Evolutionary conservation across 108 stramenopile genomes (phyloP).

Genomic region (Schizochytrium sp.): DNA sequence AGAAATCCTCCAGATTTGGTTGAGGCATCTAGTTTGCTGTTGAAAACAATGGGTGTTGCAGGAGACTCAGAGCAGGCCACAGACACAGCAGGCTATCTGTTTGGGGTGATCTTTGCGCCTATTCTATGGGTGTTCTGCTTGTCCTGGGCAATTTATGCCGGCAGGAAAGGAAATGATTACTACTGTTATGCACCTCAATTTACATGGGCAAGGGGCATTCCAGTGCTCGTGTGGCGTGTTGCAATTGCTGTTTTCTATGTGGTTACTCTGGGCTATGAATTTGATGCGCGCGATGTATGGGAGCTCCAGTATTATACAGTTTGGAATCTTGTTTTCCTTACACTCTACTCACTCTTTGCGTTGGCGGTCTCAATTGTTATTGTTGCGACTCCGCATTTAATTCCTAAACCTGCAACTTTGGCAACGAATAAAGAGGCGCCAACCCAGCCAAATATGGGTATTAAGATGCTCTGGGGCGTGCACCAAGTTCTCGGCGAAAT

Average conservation of each 20-base stretch:
- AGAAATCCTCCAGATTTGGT: too few relatives aligned
- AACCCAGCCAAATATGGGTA: neutral
- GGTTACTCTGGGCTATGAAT: constrained; percentile 29
- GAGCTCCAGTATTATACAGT: constrained; percentile 40
- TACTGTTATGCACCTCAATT: neutral
- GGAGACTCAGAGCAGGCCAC: constrained; percentile 9
- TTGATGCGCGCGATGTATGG: neutral
- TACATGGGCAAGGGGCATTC: neutral
- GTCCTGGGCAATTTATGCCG: neutral
- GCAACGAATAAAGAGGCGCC: too few relatives aligned
- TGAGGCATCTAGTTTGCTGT: too few relatives aligned
- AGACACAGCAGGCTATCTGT: constrained; percentile 28
- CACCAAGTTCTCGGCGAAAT: constrained; percentile 51
- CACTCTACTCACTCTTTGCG: constrained; percentile 46
- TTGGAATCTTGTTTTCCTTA: constrained; percentile 24
- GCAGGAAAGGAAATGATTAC: constrained; percentile 43
- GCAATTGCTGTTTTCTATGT: neutral
- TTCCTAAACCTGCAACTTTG: too few relatives aligned
- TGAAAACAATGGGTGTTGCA: neutral
- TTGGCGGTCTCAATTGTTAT: neutral
- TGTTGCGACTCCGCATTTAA: neutral
- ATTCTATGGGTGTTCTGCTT: constrained; percentile 28
- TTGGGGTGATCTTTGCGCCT: constrained; percentile 31
- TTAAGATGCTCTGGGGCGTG: neutral
- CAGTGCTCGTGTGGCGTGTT: constrained; percentile 37